Evolutionary conservation across 768 basidiomycete species (phyloP).

Genomic region (Brasilioporus rufonigricans): DNA sequence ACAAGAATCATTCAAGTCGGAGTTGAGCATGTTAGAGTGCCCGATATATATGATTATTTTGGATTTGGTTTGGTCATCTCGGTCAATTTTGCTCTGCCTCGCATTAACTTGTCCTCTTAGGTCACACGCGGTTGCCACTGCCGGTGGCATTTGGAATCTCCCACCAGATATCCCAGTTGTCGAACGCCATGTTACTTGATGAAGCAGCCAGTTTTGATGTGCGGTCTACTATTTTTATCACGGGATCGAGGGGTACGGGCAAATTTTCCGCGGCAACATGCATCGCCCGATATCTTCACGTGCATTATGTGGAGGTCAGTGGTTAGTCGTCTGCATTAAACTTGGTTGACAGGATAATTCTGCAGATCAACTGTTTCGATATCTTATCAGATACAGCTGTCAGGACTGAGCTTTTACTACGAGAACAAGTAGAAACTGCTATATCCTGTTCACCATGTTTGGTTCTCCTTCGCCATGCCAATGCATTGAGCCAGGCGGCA

Average conservation of each 20-base stretch:
- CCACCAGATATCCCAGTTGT: conserved; percentile 52
- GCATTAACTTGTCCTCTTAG: conserved; percentile 20
- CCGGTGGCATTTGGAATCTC: conserved; percentile 33
- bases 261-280: conserved; percentile 64
- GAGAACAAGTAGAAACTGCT: conserved; percentile 75
- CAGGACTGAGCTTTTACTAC: conserved; percentile 72
- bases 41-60: conserved; percentile 48
- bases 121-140: conserved; percentile 2
- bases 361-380: conserved; percentile 83
- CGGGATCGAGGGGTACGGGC: conserved; percentile 77
- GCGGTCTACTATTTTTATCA: conserved; percentile 69
- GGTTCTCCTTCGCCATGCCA: conserved; percentile 73
- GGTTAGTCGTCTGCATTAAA: neutral
- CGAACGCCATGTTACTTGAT: conserved; percentile 56
- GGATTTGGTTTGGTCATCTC: conserved; percentile 44
- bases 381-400: conserved; percentile 73
- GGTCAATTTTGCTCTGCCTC: neutral
- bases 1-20: conserved; percentile 84
- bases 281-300: conserved; percentile 62
- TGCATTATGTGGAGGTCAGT: conserved; percentile 75
- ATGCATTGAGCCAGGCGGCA: conserved; percentile 72
- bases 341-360: neutral
- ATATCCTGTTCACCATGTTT: conserved; percentile 80
- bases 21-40: conserved; percentile 63
- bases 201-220: conserved; percentile 59